Base-by-base conservation (phyloP, 495 filamentous ascomycete species). In the Cryomyces minteri region DNA sequence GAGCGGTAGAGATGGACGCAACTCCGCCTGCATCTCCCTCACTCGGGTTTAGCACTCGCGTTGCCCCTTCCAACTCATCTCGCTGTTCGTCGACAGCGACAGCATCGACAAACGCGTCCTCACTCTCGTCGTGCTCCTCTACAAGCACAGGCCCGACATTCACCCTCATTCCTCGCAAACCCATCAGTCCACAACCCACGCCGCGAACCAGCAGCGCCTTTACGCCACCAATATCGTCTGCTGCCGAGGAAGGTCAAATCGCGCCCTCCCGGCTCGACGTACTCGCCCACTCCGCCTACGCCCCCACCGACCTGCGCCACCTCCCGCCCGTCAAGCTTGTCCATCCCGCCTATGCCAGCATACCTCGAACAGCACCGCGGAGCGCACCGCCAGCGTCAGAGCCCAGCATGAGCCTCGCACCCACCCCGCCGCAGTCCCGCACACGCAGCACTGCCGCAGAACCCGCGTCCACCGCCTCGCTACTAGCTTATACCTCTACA, bases 61-160 rank as follows among this genome's bases (percentile, higher is more conserved):
- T 47, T 31, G 45, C 45, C n/a, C 45, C 45, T 8, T 47, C 41
- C 39, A 6, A n/a, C 4, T 47, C 45, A 25, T 39, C 45, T 7
- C 36, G 31, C 10, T 41, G 38, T 8, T 39, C 45, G 5, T 9
- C 45, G 7, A 31, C 39, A n/a, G 29, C 31, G 9, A 31, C n/a
- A 4, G 18, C 40, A 31, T 8, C 18, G 10, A 47, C 45, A 31
- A 5, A 12, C 5, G 4, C 7, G 9, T 6, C 4, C 6, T 10
- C 4, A 4, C 37, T 6, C 18, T 32, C 39, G 38, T 33, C 12
- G 32, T 39, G 10, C 11, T 31, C 39, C 32, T 39, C 10, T 37
- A 31, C 8, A n/a, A 31, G 6, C 8, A 37, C 10, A 37, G 1
- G 6, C 6, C 11, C 29, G 6, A 41, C 18, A 14, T 0, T 30